These are phyloP conservation scores for Sarocladium brachiariae DNA, from an alignment of 2,329 filamentous ascomycete genomes.

Conservation along the genomic window DNA sequence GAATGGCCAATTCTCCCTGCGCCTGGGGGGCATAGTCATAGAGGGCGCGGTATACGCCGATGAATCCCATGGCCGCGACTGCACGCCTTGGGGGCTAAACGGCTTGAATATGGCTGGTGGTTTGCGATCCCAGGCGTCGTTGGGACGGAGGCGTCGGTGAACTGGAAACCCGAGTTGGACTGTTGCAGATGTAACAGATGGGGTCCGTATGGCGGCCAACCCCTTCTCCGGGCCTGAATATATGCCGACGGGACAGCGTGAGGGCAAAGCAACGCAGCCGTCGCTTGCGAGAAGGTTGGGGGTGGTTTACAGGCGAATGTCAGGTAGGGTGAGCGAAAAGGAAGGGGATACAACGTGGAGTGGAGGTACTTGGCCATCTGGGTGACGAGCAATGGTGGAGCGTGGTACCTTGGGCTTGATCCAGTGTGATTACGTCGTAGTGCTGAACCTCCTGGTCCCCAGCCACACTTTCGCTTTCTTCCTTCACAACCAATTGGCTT, in stretches of 20 bases:
- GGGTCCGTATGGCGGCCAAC: background rate
- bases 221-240: background rate
- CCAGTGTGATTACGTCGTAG: slow-evolving; percentile 7
- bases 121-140: background rate
- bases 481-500: too few relatives aligned
- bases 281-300: background rate
- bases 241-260: background rate
- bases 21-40: slow-evolving; percentile 90
- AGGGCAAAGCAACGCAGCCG: background rate
- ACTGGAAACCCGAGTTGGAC: too few relatives aligned
- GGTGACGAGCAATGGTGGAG: background rate
- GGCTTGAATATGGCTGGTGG: background rate
- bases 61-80: slow-evolving; percentile 66
- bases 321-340: slow-evolving; percentile 2
- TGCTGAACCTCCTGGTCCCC: slow-evolving; percentile 1
- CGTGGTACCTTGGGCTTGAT: slow-evolving; percentile 2
- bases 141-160: background rate
- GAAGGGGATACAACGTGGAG: background rate
- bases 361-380: background rate
- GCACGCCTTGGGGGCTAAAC: background rate
- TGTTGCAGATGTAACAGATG: too few relatives aligned
- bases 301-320: background rate
- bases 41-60: slow-evolving; percentile 82
- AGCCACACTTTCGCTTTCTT: slow-evolving; percentile 3
- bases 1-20: slow-evolving; percentile 76